Percentiles rank a stretch among this genome's conserved stretches.
Evolutionary conservation across 2,329 filamentous ascomycete species (phyloP).

Genomic region (Lasiodiplodia sp.): DNA sequence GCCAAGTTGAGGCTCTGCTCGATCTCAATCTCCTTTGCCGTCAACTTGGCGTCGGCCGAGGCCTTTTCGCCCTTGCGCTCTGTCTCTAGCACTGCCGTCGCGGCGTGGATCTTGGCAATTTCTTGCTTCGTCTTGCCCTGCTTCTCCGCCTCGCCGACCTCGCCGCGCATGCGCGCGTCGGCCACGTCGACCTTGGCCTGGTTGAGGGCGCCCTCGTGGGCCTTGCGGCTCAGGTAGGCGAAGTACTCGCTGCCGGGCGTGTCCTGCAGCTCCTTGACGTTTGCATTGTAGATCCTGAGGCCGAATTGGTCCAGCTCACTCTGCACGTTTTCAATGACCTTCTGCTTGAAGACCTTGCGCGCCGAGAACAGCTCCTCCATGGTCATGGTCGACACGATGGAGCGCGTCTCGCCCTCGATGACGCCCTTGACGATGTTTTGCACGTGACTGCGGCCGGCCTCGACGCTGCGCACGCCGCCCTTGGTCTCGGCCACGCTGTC

Average conservation of each 20-base stretch:
- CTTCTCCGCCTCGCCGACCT: conserved; percentile 79
- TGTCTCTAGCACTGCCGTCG: conserved; percentile 84
- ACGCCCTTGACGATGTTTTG: conserved; percentile 89
- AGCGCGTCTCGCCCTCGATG: conserved; percentile 86
- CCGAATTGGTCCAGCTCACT: conserved; percentile 83
- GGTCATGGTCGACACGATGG: conserved; percentile 86
- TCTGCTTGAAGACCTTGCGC: conserved; percentile 77
- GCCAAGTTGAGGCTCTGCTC: conserved; percentile 77
- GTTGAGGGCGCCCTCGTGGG: conserved; percentile 84
- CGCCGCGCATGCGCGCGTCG: conserved; percentile 67
- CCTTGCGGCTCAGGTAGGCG: conserved; percentile 79
- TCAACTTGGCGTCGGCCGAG: conserved; percentile 76
- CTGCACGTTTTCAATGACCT: conserved; percentile 71
- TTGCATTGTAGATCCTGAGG: conserved; percentile 74
- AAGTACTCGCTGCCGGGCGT: conserved; percentile 85
- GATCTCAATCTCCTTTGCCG: conserved; percentile 75
- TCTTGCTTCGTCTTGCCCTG: conserved; percentile 83
- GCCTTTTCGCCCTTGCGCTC: conserved; percentile 84
- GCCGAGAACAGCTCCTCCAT: conserved; percentile 90
- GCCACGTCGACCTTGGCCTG: conserved; percentile 73
- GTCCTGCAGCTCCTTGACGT: conserved; percentile 87
- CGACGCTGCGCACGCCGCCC: conserved; percentile 46
- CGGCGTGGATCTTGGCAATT: conserved; percentile 86
- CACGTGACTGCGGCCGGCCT: conserved; percentile 68
- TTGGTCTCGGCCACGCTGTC: conserved; percentile 48